Conservation (phyloP, 1,284 basidiomycete species). For the Meira nashicola region DNA sequence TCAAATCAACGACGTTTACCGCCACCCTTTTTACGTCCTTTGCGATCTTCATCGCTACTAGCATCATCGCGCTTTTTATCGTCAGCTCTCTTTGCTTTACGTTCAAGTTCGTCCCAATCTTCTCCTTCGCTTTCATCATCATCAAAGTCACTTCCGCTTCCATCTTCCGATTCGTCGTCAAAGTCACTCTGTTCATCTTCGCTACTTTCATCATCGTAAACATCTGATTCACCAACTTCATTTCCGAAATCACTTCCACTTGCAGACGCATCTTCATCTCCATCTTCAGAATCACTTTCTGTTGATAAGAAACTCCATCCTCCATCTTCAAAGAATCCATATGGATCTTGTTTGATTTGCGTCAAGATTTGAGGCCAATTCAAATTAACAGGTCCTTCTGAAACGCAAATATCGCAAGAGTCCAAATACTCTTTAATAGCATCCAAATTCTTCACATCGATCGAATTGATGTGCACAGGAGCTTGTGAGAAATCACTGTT, state of each 20-base stretch:
- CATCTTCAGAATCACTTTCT: conserved; percentile 51
- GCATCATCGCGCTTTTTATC: conserved; percentile 11
- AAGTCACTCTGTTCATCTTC: conserved; percentile 64
- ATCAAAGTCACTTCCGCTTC: conserved; percentile 20
- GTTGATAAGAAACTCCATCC: conserved; percentile 81
- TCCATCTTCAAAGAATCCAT: conserved; percentile 90
- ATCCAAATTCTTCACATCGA: conserved; percentile 43
- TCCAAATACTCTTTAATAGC: conserved; percentile 71
- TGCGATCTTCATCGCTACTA: conserved; percentile 11
- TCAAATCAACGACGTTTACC: conserved; percentile 5
- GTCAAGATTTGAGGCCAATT: conserved; percentile 89
- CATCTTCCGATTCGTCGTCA: conserved; percentile 9
- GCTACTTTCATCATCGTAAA: conserved; percentile 29
- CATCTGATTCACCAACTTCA: conserved; percentile 37
- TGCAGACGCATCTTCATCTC: conserved; percentile 44
- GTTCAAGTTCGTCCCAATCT: conserved; percentile 91
- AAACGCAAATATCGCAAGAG: conserved; percentile 83
- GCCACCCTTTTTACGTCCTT: conserved; percentile 5
- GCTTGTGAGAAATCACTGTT: conserved; percentile 91
- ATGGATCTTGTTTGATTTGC: conserved; percentile 63
- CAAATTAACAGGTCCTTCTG: conserved; percentile 93
- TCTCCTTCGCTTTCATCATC: conserved; percentile 57
- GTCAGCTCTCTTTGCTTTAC: conserved; percentile 58
- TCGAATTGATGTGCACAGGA: conserved; percentile 62
- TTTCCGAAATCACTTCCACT: conserved; percentile 50